A percentile compares a stretch with the other conserved stretches of the same genome.
Conservation (phyloP, 805 yeast species). For the Candida maesae region DNA sequence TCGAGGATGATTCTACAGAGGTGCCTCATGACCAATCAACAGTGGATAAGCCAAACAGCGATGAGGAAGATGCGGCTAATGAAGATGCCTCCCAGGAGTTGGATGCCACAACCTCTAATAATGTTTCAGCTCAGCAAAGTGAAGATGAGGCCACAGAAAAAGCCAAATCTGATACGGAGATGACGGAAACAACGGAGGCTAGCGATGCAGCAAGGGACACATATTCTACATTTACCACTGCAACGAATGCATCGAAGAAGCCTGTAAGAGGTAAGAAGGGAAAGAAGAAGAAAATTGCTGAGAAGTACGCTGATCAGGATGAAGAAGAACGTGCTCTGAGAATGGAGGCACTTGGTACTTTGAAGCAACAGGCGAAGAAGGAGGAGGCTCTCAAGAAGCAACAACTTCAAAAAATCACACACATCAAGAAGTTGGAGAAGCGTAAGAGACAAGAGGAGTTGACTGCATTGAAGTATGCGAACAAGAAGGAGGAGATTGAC, state of each 20-base stretch:
- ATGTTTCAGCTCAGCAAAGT: slow-evolving; percentile 8
- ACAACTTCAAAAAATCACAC: slow-evolving; percentile 30
- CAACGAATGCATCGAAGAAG: slow-evolving; percentile 22
- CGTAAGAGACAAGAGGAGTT: slow-evolving; percentile 37
- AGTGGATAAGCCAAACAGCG: slow-evolving; percentile 3
- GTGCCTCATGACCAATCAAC: slow-evolving; percentile 6
- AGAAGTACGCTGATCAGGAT: slow-evolving; percentile 87
- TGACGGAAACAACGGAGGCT: slow-evolving; percentile 5
- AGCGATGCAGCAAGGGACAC: neutral
- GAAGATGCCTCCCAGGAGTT: slow-evolving; percentile 8
- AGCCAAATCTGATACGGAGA: slow-evolving; percentile 7
- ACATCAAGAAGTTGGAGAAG: slow-evolving; percentile 32
- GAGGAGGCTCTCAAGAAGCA: slow-evolving; percentile 34
- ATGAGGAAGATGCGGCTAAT: slow-evolving; percentile 5
- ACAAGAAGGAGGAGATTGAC: slow-evolving; percentile 39
- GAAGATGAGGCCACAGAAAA: slow-evolving; percentile 9
- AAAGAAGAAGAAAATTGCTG: slow-evolving; percentile 74
- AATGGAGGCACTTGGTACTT: slow-evolving; percentile 80
- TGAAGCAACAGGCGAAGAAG: slow-evolving; percentile 49
- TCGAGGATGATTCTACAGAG: neutral
- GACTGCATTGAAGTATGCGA: slow-evolving; percentile 31
- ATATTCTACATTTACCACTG: slow-evolving; percentile 4
- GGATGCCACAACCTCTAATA: neutral
- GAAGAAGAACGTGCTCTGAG: slow-evolving; percentile 76
- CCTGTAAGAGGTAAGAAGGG: slow-evolving; percentile 81